Evolutionary conservation across 1,284 basidiomycete genomes (phyloP).

Genomic region (Ustilago trichophora): DNA sequence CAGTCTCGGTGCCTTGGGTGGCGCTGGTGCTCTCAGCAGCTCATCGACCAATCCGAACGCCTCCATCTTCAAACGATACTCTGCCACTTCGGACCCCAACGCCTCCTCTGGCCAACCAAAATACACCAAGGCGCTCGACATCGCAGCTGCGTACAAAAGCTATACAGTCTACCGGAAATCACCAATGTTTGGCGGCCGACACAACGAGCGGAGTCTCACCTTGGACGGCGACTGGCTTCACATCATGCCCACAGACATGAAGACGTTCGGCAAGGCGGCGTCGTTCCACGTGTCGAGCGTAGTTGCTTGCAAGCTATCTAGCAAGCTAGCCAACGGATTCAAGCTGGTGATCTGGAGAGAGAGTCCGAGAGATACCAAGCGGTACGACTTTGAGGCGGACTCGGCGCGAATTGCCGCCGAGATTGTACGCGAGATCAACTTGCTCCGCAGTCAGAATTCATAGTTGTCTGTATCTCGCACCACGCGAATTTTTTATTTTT

Average conservation of each 20-base stretch:
- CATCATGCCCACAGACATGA: constrained; percentile 68
- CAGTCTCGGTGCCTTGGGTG: constrained; percentile 46
- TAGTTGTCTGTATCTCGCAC: background rate
- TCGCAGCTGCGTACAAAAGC: constrained; percentile 78
- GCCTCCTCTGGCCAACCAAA: constrained; percentile 69
- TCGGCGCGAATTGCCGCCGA: constrained; percentile 79
- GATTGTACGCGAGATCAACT: constrained; percentile 66
- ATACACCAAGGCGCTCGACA: constrained; percentile 65
- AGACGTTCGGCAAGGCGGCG: constrained; percentile 71
- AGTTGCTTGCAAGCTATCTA: constrained; percentile 82
- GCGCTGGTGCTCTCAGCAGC: constrained; percentile 66
- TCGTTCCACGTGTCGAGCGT: constrained; percentile 92
- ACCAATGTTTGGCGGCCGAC: constrained; percentile 74
- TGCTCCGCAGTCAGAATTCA: constrained; percentile 36
- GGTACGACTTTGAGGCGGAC: constrained; percentile 98
- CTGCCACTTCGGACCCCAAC: constrained; percentile 75
- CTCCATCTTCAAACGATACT: constrained; percentile 67
- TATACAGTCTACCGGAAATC: constrained; percentile 95
- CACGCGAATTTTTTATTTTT: background rate
- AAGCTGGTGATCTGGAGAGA: constrained; percentile 81
- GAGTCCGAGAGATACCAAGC: constrained; percentile 75
- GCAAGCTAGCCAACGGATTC: constrained; percentile 82
- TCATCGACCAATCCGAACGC: constrained; percentile 85
- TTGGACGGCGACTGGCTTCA: constrained; percentile 96
- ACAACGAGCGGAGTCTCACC: constrained; percentile 88